Evolutionary conservation across 2,329 filamentous ascomycete genomes (phyloP).

Genomic region (Rosellinia necatrix): DNA sequence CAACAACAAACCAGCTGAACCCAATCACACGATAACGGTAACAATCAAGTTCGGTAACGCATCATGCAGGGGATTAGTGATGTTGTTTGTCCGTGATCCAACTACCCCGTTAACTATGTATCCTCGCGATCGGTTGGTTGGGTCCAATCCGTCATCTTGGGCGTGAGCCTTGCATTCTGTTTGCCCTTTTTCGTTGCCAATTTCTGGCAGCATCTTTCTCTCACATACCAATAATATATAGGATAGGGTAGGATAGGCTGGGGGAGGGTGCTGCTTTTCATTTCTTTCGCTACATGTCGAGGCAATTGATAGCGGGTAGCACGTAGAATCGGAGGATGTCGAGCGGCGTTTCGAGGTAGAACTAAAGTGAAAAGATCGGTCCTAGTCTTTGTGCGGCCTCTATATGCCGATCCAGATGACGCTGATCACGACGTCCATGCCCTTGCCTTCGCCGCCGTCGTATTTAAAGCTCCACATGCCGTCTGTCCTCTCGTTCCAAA

Average conservation of each 20-base stretch:
- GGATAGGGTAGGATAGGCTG: not conserved
- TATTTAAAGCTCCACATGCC: conserved; percentile 91
- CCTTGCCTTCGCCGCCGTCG: conserved; percentile 68
- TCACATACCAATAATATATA: conserved; percentile 19
- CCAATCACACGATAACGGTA: conserved; percentile 3
- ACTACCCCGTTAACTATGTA: no score
- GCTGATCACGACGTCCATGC: conserved; percentile 72
- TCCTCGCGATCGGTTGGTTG: not conserved
- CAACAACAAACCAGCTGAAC: conserved; percentile 1
- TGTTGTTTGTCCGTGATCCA: not conserved
- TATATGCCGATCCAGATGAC: conserved; percentile 79
- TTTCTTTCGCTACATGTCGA: not conserved
- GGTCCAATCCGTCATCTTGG: conserved; percentile 1
- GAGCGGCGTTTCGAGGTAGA: not conserved
- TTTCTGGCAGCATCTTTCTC: not conserved
- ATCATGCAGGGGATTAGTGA: not conserved
- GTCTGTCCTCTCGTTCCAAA: conserved; percentile 90
- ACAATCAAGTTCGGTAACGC: not conserved
- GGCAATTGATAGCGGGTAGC: not conserved
- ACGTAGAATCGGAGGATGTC: not conserved
- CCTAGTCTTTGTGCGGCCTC: conserved; percentile 26
- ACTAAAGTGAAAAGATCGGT: not conserved
- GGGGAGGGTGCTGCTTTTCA: not conserved
- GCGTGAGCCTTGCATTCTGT: conserved; percentile 20
- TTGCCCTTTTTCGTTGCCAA: not conserved